Evolutionary conservation across 192 early-diverging fungal species (phyloP).

Genomic region (Coemansia sp.): DNA sequence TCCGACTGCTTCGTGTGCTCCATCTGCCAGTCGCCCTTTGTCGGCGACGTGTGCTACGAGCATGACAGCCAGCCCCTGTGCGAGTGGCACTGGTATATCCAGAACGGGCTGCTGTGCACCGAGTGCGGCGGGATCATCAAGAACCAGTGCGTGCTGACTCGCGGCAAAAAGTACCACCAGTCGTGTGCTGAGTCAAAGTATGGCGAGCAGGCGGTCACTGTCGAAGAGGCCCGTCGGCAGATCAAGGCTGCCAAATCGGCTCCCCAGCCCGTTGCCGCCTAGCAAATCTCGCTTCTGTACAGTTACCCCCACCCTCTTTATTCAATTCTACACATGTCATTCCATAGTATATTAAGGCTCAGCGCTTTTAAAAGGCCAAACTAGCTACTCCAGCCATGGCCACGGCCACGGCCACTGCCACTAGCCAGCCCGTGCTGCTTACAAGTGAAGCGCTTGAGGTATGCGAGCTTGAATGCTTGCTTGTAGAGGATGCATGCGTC

Average conservation of each 20-base stretch:
- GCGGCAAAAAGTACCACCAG: slow-evolving; percentile 54
- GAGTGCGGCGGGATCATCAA: slow-evolving; percentile 55
- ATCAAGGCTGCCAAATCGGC: slow-evolving; percentile 23
- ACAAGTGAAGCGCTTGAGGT: too few relatives aligned
- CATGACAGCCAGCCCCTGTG: slow-evolving; percentile 53
- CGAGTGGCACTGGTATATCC: slow-evolving; percentile 56
- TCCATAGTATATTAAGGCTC: too few relatives aligned
- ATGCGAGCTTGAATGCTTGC: too few relatives aligned
- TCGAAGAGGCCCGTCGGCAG: slow-evolving; percentile 49
- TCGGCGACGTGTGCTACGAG: slow-evolving; percentile 54
- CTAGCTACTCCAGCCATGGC: too few relatives aligned
- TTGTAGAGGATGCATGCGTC: too few relatives aligned
- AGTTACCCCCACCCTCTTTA: too few relatives aligned
- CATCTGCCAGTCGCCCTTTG: slow-evolving; percentile 55
- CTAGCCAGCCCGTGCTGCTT: too few relatives aligned
- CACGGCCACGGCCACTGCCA: too few relatives aligned
- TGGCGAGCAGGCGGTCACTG: slow-evolving; percentile 37
- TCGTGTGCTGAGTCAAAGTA: slow-evolving; percentile 51
- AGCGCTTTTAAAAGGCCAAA: too few relatives aligned
- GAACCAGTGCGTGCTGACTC: slow-evolving; percentile 51
- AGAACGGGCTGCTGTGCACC: slow-evolving; percentile 49
- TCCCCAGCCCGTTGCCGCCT: not conserved
- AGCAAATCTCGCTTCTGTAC: too few relatives aligned
- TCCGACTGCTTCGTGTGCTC: slow-evolving; percentile 55
- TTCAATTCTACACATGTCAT: too few relatives aligned